Evolutionary conservation across 1,284 basidiomycete genomes (phyloP).

Genomic region (Malassezia psittaci): DNA sequence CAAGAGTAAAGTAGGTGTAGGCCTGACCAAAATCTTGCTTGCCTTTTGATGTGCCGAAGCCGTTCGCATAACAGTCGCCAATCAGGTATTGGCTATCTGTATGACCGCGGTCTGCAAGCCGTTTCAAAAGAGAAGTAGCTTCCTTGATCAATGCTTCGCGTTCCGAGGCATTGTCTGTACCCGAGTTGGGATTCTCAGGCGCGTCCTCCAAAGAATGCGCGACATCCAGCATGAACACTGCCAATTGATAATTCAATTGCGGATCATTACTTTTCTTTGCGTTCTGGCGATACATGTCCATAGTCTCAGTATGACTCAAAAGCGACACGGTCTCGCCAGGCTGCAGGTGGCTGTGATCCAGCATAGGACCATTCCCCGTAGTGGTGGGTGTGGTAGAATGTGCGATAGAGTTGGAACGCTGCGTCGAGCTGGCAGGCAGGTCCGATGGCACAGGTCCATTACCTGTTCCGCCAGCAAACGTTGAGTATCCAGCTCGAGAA

Average conservation of each 20-base stretch:
- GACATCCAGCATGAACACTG: slow-evolving; percentile 96
- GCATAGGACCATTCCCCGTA: slow-evolving; percentile 49
- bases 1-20: slow-evolving; percentile 87
- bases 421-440: neutral
- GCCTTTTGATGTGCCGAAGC: slow-evolving; percentile 70
- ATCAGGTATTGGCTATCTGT: slow-evolving; percentile 91
- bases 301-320: slow-evolving; percentile 83
- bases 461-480: slow-evolving; percentile 29
- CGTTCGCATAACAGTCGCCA: slow-evolving; percentile 94
- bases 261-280: slow-evolving; percentile 98
- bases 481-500: slow-evolving; percentile 21
- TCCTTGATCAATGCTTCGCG: slow-evolving; percentile 69
- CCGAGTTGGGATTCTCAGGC: slow-evolving; percentile 11
- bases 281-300: slow-evolving; percentile 91
- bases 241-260: slow-evolving; percentile 92
- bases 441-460: slow-evolving; percentile 25
- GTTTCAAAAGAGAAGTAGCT: slow-evolving; percentile 72
- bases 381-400: neutral
- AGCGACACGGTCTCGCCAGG: slow-evolving; percentile 85
- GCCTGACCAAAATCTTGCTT: slow-evolving; percentile 94
- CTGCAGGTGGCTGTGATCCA: slow-evolving; percentile 85
- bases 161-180: slow-evolving; percentile 31
- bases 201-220: slow-evolving; percentile 40
- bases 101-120: slow-evolving; percentile 84
- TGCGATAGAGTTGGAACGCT: neutral